A percentile compares a stretch with the other conserved stretches of the same genome.
These are phyloP conservation scores for Pyrus bretschneideri DNA, from an alignment of 306 rosid species.

Conservation along the genomic window DNA sequence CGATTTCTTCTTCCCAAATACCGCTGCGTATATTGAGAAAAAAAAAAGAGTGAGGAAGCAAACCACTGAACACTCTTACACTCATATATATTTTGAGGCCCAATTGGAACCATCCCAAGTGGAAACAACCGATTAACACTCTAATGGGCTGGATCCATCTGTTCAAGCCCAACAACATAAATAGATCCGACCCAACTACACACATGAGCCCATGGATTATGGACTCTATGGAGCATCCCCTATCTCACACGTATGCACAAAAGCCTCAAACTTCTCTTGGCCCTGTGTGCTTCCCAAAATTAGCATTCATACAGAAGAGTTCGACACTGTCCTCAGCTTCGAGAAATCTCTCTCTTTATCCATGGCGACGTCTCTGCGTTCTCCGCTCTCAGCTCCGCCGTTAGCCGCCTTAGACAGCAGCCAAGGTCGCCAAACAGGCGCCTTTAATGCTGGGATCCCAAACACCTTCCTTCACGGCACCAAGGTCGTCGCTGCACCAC, in stretches of 20 bases:
- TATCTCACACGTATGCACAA: neutral
- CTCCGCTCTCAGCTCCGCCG: constrained; percentile 31
- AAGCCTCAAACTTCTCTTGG: neutral
- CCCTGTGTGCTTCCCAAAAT: neutral
- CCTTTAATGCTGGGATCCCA: constrained; percentile 3
- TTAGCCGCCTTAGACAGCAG: constrained; percentile 20
- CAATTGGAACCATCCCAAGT: neutral
- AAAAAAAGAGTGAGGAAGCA: no score
- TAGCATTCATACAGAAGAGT: neutral
- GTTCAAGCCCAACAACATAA: neutral
- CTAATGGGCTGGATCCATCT: neutral
- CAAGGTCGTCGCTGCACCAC: constrained; percentile 22
- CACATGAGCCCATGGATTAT: neutral
- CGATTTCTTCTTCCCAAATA: no score
- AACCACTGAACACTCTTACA: neutral
- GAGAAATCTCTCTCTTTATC: neutral
- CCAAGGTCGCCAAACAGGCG: constrained; percentile 11
- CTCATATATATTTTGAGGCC: neutral
- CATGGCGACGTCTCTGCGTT: constrained; percentile 60
- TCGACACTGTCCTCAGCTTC: neutral
- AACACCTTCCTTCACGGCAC: constrained; percentile 50
- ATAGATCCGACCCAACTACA: neutral
- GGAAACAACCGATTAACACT: no score
- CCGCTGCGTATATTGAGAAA: no score
- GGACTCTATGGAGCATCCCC: neutral